A percentile compares a stretch with the other conserved stretches of the same genome.
These are phyloP conservation scores for Blastomyces percursus DNA, from an alignment of 2,329 filamentous ascomycete genomes.

Conservation along the genomic window DNA sequence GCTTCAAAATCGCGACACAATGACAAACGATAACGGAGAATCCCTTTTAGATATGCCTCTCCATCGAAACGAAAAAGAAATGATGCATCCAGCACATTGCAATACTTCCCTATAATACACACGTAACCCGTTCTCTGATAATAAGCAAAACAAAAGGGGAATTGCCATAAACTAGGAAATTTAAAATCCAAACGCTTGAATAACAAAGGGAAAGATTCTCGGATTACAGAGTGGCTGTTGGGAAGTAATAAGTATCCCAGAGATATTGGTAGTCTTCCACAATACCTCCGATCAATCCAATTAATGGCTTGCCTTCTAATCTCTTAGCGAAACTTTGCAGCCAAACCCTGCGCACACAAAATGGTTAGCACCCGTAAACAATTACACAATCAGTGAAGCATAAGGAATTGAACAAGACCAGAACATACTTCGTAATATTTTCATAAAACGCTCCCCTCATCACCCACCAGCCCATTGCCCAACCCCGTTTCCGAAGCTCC, in stretches of 20 bases:
- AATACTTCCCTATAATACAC: background rate
- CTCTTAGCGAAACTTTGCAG: conserved; percentile 60
- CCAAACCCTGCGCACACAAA: conserved; percentile 37
- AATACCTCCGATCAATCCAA: conserved; percentile 72
- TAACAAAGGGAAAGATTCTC: conserved; percentile 6
- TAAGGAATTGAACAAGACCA: background rate
- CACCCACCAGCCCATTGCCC: conserved; percentile 88
- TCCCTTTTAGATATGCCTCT: background rate
- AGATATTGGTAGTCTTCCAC: conserved; percentile 95
- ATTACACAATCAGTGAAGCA: background rate
- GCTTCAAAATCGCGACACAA: conserved; percentile 15
- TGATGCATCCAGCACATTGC: background rate
- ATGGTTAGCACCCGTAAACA: conserved; percentile 19
- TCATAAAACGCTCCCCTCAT: conserved; percentile 98
- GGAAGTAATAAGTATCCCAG: conserved; percentile 97
- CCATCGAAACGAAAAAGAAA: background rate
- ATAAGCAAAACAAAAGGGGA: background rate
- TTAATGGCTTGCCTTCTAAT: conserved; percentile 60
- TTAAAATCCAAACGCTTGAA: background rate
- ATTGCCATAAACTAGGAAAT: background rate
- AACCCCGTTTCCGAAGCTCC: conserved; percentile 76
- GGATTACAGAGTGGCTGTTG: conserved; percentile 45
- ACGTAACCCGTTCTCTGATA: background rate
- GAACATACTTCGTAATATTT: conserved; percentile 59
- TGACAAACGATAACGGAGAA: conserved; percentile 15